Base-by-base conservation (phyloP, 352 stramenopile genomes). In the Globisporangium cystogenes region DNA sequence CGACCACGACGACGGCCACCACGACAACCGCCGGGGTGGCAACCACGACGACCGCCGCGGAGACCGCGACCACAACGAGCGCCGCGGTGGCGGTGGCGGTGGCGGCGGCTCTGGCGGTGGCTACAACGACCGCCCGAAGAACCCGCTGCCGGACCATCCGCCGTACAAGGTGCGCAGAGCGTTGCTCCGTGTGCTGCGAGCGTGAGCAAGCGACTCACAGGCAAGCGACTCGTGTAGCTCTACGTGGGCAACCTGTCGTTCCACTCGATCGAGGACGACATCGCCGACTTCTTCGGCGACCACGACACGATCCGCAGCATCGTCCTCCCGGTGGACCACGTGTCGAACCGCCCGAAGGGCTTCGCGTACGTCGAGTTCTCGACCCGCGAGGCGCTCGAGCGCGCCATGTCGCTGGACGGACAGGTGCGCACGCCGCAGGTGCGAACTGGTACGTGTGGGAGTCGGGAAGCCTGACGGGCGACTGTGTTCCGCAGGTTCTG, bases 291-390 rank as follows among this genome's bases (percentile, higher is more conserved):
- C 48, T 70, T 91, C 14, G 72, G 74, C 12, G 44, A 68, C 3
- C 54, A 86, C 2, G 64, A 72, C 16, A 16, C 43, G 37, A 80
- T 94, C 51, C 60, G 48, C 26, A 76, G 94, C 59, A 82, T 95
- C 24, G 82, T 73, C 40, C 72, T 93, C 58, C 78, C 72, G 31
- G 60, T 69, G n/a, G 82, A 95, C 53, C 67, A 57, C 26, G 67
- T 85, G 20, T 61, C 60, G n/a, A 70, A 88, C 57, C 77, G 79
- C 16, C 72, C 78, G 20, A 90, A 89, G 65, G 86, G 86, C 43
- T 90, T 90, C 59, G 86, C 83, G 16, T 95, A 93, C 66, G 80
- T 95, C 8, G 83, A 94, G 60, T 94, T 94, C 53, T 57, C 57
- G 12, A 65, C 76, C 29, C 84, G 77, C 44, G 76, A 94, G 29